Evolutionary conservation across 495 filamentous ascomycete species (phyloP), one percentile per base, ranked within the genome.

Genomic region (Aeminium ludgeri): DNA sequence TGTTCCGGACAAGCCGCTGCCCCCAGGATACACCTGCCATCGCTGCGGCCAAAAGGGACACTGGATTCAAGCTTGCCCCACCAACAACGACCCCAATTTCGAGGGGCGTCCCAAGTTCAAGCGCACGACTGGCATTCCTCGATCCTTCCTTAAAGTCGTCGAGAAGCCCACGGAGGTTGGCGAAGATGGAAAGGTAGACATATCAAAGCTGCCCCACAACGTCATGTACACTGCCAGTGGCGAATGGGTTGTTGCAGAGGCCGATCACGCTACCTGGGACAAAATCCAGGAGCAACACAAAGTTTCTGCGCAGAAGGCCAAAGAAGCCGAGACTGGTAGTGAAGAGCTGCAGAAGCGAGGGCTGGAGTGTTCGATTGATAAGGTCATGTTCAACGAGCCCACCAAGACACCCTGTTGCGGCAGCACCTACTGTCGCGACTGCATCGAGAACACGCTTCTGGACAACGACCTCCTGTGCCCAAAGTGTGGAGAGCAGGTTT

Each of bases 31-130:
- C 57, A 72, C 94, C 43, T 99, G 89, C 61, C 93, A 95, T 52
- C 80, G 89, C n/a, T 99, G 89, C 60, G 80, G 85, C 43, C 80
- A 95, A 59, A 97, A 96, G 65, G 89, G 91, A 17, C 89, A 99
- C 58, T 96, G 87, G 86, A 99, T 99, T 40, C 84, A 95, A 62
- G 73, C 76, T 10, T 97, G 89, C 48, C 89, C 89, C 13, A 99
- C 89, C 12, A 99, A 99, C 56, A 82, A 92, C 57, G 87, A 99
- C 52, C 87, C 91, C 2, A 84, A 83, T 32, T 96, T 81, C 53
- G 87, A 96, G 60, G 81, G 82, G 45, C 78, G 80, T 20, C 83
- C 85, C 35, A 74, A 85, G 35, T 78, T 96, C 36, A 94, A 92
- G 65, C 74, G 89, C 36, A 94, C 91, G 10, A 96, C 89, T 12